Conservation (phyloP, 2,329 filamentous ascomycete genomes). For the Pseudohalonectria lignicola region DNA sequence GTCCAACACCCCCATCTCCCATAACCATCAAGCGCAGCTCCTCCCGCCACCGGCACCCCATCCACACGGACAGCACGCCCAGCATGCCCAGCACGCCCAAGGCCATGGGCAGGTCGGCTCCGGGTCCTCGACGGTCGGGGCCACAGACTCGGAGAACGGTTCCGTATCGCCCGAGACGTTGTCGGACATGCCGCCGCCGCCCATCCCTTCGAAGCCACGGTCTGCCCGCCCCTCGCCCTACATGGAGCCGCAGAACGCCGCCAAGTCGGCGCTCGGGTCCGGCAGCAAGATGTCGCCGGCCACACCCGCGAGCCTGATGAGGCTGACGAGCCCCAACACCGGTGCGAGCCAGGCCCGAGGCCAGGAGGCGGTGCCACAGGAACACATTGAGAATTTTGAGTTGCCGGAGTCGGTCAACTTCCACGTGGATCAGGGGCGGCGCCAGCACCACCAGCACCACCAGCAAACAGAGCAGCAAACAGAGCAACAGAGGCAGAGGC, state of each 20-base stretch:
- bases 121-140: conserved; percentile 23
- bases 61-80: conserved; percentile 24
- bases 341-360: conserved; percentile 27
- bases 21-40: conserved; percentile 20
- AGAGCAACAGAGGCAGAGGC: no score
- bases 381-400: conserved; percentile 46
- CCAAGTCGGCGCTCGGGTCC: conserved; percentile 12
- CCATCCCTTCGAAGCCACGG: conserved; percentile 48
- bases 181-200: conserved; percentile 56
- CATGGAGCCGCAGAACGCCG: conserved; percentile 41
- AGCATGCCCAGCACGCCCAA: conserved; percentile 15
- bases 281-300: conserved; percentile 49
- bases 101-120: conserved; percentile 8
- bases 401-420: conserved; percentile 62
- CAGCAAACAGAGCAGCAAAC: no score
- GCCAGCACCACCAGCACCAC: no score
- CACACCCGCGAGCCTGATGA: conserved; percentile 84
- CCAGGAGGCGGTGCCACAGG: conserved; percentile 30
- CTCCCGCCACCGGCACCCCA: conserved; percentile 12
- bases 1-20: conserved; percentile 20
- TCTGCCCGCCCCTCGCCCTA: conserved; percentile 59
- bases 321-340: conserved; percentile 47
- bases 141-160: conserved; percentile 50
- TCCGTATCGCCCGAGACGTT: conserved; percentile 54
- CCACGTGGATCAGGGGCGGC: no score